Evolutionary conservation across 1,284 basidiomycete genomes (phyloP), one percentile per base, ranked within the genome.

Genomic region (Wallemia hederae): DNA sequence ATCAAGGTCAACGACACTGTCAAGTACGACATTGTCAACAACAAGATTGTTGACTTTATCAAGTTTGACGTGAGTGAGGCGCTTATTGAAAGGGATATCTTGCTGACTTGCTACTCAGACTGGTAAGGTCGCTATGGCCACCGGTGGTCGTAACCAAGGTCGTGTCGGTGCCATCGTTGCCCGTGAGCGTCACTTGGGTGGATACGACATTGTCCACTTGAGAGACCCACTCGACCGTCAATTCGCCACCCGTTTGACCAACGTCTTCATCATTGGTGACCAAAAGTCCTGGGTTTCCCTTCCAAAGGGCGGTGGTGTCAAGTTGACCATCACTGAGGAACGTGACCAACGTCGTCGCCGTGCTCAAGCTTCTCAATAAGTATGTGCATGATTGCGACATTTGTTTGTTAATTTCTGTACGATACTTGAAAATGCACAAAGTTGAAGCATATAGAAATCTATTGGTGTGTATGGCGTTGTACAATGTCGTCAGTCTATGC

Each of bases 131-230:
- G 89, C 88, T 72, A 90, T 94, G 80, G 81, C 94, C 76, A 98
- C 94, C 65, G 92, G 92, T 72, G 92, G 92, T 68, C 89, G 92
- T 74, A 98, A 97, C 84, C 94, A 94, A 88, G 92, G 94, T 70
- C 83, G 94, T 77, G 83, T 82, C 64, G 94, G 92, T 78, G 80
- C 89, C 65, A 94, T 99, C 68, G 80, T 86, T 64, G 87, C 92
- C 76, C 80, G 84, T 68, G 94, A 98, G 79, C 89, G 89, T 75
- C 92, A 97, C 77, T 76, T 88, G 67, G 92, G 92, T 73, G 92
- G 90, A 66, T 96, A 92, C 75, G 91, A 97, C 76, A 92, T 94
- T 65, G 86, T 92, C 64, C 91, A 97, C 72, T 85, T 98, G 69
- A 89, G 87, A 74, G 92, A 98, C 72, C 83, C 86, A 59, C 78